Evolutionary conservation across 129 eudicot genomes (phyloP), one percentile per base, ranked within the genome.

Genomic region (Silybum marianum): DNA sequence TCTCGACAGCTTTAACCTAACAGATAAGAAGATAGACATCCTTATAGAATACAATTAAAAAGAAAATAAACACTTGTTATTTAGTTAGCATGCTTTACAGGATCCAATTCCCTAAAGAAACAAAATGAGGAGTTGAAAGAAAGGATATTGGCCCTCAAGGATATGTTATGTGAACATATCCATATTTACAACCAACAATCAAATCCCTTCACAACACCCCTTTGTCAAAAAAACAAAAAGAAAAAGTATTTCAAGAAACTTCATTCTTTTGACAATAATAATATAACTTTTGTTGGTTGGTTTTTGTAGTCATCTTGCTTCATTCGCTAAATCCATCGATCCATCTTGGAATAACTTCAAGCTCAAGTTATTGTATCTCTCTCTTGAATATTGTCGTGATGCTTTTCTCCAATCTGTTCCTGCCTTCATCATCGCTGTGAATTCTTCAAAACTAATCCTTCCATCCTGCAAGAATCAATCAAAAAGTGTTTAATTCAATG

Each of bases 331-430:
- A 67, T 80, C 81, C 76, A 89, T 6, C 9, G 98, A 94, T 60
- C 94, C 98, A 69, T 95, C 93, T 79, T 83, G 89, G 87, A 92
- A 90, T 81, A 95, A 72, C 71, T 84, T 87, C 82, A 90, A 84
- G 91, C 98, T 95, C 23, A 95, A 85, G 78, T 79, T 92, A 19
- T 92, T 95, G 74, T 92, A 95, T 28, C 97, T 89, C 62, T 92
- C 97, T 67, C 98, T 81, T 13, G 98, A 94, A 74, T 92, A 94
- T 5, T 94, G 97, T 81, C 98, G 90, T 1, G 98, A 94, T 65
- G 98, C 98, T 81, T 95, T 95, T 81, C 98, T 95, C 98, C 98
- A 95, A 82, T 95, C 98, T 6, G 97, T 92, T 70, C 98, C 98
- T 5, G 97, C 87, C 82, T 95, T 92, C 98, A 95, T 95, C 98